Evolutionary conservation across 2,329 filamentous ascomycete species (phyloP), one percentile per base, ranked within the genome.

Genomic region (Grosmannia clavigera): DNA sequence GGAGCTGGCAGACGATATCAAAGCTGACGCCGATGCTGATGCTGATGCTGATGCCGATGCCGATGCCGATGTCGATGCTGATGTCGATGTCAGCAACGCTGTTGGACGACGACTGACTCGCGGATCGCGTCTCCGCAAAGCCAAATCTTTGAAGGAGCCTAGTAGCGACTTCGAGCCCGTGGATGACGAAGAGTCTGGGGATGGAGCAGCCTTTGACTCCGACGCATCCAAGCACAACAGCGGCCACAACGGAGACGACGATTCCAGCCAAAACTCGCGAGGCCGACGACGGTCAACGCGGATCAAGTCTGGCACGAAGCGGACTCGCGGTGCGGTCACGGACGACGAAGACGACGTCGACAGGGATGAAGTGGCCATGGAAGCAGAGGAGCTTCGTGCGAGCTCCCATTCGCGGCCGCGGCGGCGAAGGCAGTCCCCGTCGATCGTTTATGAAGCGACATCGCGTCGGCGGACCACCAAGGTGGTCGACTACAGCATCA

Each of bases 401-500:
- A 78, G 77, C 60, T 82, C 81, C 7, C 75, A 76, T 43, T 74
- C 78, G 19, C 76, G 80, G 1, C 67, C 67, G 31, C 77, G 80
- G 60, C 72, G 80, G 64, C 73, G 75, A 62, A 67, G 81, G 65
- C 76, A 82, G 65, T 79, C 82, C 22, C 74, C 80, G 61, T 73
- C 81, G 65, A 78, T 88, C 65, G 72, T 83, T 57, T 81, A 87
- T 68, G 77, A 88, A 73, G 73, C 82, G 64, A 75, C 72, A 10
- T 70, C 69, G 5, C 78, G 80, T 54, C 76, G 80, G 50, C 79
- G 82, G 33, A 75, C 77, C 58, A 76, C 83, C 40, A 86, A 87
- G 65, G 80, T 82, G 55, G 87, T 94, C 35, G 89, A 96, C 70
- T 97, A 97, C 72, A 88, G 88, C 61, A 89, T 96, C 68, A 83